phyloP scores from a whole-genome alignment of 495 filamentous ascomycete genomes.

The Xylaria grammica region DNA sequence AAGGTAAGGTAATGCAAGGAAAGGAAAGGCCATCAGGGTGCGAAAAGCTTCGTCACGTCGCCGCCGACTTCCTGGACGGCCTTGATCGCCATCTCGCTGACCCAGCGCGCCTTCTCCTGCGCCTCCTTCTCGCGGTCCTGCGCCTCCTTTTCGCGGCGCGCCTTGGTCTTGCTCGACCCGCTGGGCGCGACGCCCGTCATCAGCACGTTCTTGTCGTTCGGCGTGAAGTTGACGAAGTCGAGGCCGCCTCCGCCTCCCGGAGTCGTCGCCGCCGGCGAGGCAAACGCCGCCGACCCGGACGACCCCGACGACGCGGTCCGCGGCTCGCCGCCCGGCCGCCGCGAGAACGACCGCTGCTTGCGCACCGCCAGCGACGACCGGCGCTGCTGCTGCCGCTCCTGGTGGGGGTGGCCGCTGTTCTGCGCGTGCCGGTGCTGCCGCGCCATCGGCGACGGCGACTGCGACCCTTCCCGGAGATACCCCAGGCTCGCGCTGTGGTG shows the following conservation, averaged over 20 bases:
- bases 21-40: neutral
- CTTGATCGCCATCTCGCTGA: constrained; percentile 73
- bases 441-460: constrained; percentile 24
- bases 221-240: constrained; percentile 93
- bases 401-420: neutral
- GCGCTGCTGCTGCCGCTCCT: constrained; percentile 21
- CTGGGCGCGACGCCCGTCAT: constrained; percentile 90
- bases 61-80: constrained; percentile 81
- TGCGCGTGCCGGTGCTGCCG: constrained; percentile 19
- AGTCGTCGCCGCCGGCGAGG: constrained; percentile 27
- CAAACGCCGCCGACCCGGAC: constrained; percentile 18
- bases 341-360: constrained; percentile 33
- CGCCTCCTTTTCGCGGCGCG: constrained; percentile 81
- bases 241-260: constrained; percentile 37
- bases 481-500: constrained; percentile 32
- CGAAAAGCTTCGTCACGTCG: constrained; percentile 58
- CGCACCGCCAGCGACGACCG: constrained; percentile 32
- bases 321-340: constrained; percentile 24
- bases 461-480: constrained; percentile 32
- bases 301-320: constrained; percentile 24
- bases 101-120: constrained; percentile 72
- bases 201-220: constrained; percentile 76
- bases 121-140: constrained; percentile 80
- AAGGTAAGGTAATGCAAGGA: neutral
- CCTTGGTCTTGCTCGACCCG: constrained; percentile 92